Percentiles rank a stretch among this genome's conserved stretches.
These are phyloP conservation scores for Phytophthora pisi DNA, from an alignment of 352 stramenopile genomes.

Conservation along the genomic window DNA sequence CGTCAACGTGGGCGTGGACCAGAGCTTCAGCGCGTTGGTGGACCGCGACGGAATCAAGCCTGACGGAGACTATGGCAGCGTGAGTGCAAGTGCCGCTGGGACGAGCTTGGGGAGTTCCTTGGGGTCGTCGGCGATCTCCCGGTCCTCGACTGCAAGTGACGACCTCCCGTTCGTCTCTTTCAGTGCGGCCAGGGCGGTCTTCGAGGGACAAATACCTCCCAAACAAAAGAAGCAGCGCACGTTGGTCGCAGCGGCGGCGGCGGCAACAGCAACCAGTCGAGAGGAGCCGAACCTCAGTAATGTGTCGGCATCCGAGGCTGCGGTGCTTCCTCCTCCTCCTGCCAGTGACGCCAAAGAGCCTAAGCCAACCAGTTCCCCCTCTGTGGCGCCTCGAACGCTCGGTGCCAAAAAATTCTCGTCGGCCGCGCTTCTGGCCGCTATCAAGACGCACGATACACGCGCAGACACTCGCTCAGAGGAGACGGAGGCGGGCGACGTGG, in stretches of 20 bases:
- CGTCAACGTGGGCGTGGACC: constrained; percentile 8
- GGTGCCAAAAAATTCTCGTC: constrained; percentile 22
- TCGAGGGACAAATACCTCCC: background rate
- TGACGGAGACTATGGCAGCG: constrained; percentile 2
- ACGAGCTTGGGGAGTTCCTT: constrained; percentile 21
- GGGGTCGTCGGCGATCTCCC: constrained; percentile 21
- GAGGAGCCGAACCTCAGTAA: background rate
- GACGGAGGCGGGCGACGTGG: constrained; percentile 34
- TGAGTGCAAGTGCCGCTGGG: constrained; percentile 4
- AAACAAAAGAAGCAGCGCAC: background rate
- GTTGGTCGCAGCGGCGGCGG: background rate
- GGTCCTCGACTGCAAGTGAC: constrained; percentile 25
- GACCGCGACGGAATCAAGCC: constrained; percentile 12
- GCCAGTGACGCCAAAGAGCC: background rate
- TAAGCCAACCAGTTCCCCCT: background rate
- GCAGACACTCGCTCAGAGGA: constrained; percentile 36
- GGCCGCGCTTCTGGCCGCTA: constrained; percentile 29
- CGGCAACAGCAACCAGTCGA: background rate
- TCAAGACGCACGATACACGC: constrained; percentile 29
- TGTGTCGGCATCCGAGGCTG: constrained; percentile 13
- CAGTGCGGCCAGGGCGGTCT: constrained; percentile 16
- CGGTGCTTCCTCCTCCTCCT: constrained; percentile 10
- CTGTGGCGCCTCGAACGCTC: background rate
- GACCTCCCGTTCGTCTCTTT: constrained; percentile 41
- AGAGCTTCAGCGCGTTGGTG: constrained; percentile 28